Conservation (phyloP, 805 yeast species). For the Candida chilensis region DNA sequence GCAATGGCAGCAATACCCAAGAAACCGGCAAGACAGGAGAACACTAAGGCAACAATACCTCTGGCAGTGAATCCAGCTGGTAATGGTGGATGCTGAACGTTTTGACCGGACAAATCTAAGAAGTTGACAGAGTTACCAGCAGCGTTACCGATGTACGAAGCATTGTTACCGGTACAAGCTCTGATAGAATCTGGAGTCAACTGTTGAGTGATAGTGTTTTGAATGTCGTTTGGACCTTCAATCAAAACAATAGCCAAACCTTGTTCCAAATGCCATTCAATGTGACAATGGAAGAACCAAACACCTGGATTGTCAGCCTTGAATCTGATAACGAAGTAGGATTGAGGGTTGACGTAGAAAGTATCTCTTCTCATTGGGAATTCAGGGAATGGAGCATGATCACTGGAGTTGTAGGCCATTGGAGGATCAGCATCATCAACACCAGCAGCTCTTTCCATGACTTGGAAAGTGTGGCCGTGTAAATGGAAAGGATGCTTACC, state of each 20-base stretch:
- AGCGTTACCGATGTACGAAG: conserved; percentile 69
- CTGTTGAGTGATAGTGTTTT: conserved; percentile 36
- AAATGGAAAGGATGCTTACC: conserved; percentile 97
- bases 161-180: conserved; percentile 50
- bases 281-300: conserved; percentile 98
- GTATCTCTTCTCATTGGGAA: conserved; percentile 83
- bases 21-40: conserved; percentile 80
- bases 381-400: conserved; percentile 52
- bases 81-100: conserved; percentile 53
- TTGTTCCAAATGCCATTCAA: conserved; percentile 96
- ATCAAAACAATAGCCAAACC: conserved; percentile 77
- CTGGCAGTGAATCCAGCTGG: conserved; percentile 91
- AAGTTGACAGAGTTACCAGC: conserved; percentile 67
- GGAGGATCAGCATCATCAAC: conserved; percentile 45
- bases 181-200: conserved; percentile 52
- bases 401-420: conserved; percentile 44
- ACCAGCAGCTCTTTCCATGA: conserved; percentile 56
- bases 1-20: conserved; percentile 73
- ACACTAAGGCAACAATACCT: conserved; percentile 90
- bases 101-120: conserved; percentile 67
- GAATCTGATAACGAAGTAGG: conserved; percentile 80
- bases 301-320: conserved; percentile 95
- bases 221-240: conserved; percentile 76
- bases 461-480: conserved; percentile 91
- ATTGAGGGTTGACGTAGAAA: conserved; percentile 70